A percentile compares a stretch with the other conserved stretches of the same genome.
Evolutionary conservation across 2,329 filamentous ascomycete species (phyloP).

Genomic region (Polytolypa hystricis): DNA sequence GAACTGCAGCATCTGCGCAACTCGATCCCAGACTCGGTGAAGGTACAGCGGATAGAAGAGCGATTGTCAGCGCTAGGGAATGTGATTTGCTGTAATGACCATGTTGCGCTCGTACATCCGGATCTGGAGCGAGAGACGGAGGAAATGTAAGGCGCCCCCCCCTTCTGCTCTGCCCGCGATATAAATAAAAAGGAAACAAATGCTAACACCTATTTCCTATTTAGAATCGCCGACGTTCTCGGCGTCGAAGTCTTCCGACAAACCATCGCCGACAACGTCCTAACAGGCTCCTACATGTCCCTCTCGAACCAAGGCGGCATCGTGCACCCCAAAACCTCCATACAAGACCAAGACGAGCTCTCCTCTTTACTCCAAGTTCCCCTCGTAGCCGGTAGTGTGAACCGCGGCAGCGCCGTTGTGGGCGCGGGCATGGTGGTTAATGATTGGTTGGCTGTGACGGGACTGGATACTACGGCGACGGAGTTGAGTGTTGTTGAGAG

Average conservation of each 20-base stretch:
- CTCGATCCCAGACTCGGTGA: slow-evolving; percentile 78
- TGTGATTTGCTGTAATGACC: slow-evolving; percentile 92
- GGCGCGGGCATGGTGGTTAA: slow-evolving; percentile 95
- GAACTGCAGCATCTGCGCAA: slow-evolving; percentile 96
- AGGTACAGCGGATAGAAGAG: slow-evolving; percentile 97
- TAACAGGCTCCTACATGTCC: slow-evolving; percentile 93
- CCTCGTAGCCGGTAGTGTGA: slow-evolving; percentile 86
- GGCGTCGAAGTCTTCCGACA: slow-evolving; percentile 57
- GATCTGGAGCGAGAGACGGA: slow-evolving; percentile 96
- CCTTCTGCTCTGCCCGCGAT: background rate
- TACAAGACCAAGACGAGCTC: slow-evolving; percentile 97
- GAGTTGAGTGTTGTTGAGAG: slow-evolving; percentile 94
- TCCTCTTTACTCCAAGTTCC: slow-evolving; percentile 88
- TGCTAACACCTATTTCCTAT: background rate
- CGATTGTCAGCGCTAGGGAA: slow-evolving; percentile 90
- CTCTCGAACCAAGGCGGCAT: slow-evolving; percentile 92
- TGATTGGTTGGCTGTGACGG: slow-evolving; percentile 93
- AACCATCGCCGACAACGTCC: slow-evolving; percentile 92
- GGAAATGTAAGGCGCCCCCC: slow-evolving; percentile 54
- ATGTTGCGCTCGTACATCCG: slow-evolving; percentile 91
- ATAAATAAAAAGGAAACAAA: slow-evolving; percentile 2
- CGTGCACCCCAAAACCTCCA: slow-evolving; percentile 92
- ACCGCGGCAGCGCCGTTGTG: slow-evolving; percentile 87
- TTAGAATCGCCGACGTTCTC: slow-evolving; percentile 68
- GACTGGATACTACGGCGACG: slow-evolving; percentile 90